Evolutionary conservation across 2,329 filamentous ascomycete species (phyloP).

Genomic region (Orbilia quercus): DNA sequence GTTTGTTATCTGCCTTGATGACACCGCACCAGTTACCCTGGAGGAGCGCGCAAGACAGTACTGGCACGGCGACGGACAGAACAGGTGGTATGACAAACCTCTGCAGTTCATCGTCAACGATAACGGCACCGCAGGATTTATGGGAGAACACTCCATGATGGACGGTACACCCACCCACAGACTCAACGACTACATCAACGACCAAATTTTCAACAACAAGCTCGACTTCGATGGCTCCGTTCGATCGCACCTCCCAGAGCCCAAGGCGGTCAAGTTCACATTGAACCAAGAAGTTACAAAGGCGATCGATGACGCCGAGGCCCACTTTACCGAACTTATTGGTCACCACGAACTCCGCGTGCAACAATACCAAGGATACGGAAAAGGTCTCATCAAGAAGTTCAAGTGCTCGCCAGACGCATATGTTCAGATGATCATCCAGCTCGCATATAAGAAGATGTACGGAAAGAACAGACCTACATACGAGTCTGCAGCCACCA

Average conservation of each 20-base stretch:
- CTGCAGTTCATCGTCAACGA: slow-evolving; percentile 98
- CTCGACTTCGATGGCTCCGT: slow-evolving; percentile 84
- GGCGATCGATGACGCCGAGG: slow-evolving; percentile 81
- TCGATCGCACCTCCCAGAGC: slow-evolving; percentile 86
- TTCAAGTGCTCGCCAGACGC: slow-evolving; percentile 98
- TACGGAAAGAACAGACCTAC: slow-evolving; percentile 97
- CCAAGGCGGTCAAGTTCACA: slow-evolving; percentile 79
- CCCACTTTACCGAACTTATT: slow-evolving; percentile 84
- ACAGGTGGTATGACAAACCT: slow-evolving; percentile 98
- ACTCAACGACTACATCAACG: slow-evolving; percentile 93
- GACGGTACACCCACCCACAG: slow-evolving; percentile 97
- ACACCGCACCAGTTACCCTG: slow-evolving; percentile 87
- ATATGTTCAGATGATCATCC: slow-evolving; percentile 98
- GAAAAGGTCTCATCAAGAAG: slow-evolving; percentile 98
- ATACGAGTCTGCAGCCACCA: slow-evolving; percentile 94
- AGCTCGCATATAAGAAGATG: slow-evolving; percentile 98
- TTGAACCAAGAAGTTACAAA: slow-evolving; percentile 77
- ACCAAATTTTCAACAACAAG: slow-evolving; percentile 92
- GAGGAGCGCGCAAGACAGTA: slow-evolving; percentile 96
- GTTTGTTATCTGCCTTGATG: slow-evolving; percentile 93
- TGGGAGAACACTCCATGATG: slow-evolving; percentile 99
- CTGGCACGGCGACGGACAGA: slow-evolving; percentile 96
- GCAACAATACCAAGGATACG: slow-evolving; percentile 96
- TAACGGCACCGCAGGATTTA: slow-evolving; percentile 96
- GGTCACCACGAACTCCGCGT: slow-evolving; percentile 89